Percentiles rank a stretch among this genome's conserved stretches.
These are phyloP conservation scores for Phytophthora pistaciae DNA, from an alignment of 352 stramenopile species.

Conservation along the genomic window DNA sequence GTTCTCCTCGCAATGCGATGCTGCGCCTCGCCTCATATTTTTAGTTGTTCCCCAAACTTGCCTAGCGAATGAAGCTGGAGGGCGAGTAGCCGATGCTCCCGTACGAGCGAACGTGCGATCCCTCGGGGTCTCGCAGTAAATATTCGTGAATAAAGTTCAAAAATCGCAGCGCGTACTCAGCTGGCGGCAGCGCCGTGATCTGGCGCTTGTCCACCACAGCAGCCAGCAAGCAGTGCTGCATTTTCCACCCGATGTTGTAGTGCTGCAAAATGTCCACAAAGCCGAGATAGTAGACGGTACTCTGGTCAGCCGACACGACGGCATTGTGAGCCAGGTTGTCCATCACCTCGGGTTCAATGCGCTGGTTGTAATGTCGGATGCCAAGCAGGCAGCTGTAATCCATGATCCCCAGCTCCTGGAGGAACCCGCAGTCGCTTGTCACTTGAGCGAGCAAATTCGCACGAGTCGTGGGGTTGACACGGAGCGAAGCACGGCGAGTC, in stretches of 20 bases:
- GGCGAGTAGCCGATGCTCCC: conserved; percentile 66
- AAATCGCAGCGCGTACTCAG: conserved; percentile 88
- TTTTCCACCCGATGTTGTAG: conserved; percentile 88
- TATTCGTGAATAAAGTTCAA: conserved; percentile 89
- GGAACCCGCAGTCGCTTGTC: conserved; percentile 85
- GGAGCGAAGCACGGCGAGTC: conserved; percentile 64
- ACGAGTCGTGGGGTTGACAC: conserved; percentile 76
- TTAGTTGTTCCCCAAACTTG: conserved; percentile 15
- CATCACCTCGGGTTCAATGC: conserved; percentile 56
- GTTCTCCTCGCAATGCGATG: conserved; percentile 15
- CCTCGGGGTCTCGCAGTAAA: conserved; percentile 71
- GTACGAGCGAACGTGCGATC: conserved; percentile 71
- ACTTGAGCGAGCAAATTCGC: conserved; percentile 83
- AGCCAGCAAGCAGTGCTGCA: conserved; percentile 82
- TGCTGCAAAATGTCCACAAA: conserved; percentile 90
- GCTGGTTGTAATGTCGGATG: conserved; percentile 66
- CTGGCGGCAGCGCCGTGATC: conserved; percentile 83
- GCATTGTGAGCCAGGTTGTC: conserved; percentile 78
- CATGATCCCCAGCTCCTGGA: conserved; percentile 90
- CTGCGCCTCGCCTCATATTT: conserved; percentile 17
- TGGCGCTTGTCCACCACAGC: conserved; percentile 75
- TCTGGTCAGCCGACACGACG: conserved; percentile 78
- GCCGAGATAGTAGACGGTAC: conserved; percentile 82
- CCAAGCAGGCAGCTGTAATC: conserved; percentile 89
- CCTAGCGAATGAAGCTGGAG: conserved; percentile 28